Percentiles rank a stretch among this genome's conserved stretches.
Evolutionary conservation across 2,329 filamentous ascomycete genomes (phyloP).

Genomic region (Zasmidium cellare): DNA sequence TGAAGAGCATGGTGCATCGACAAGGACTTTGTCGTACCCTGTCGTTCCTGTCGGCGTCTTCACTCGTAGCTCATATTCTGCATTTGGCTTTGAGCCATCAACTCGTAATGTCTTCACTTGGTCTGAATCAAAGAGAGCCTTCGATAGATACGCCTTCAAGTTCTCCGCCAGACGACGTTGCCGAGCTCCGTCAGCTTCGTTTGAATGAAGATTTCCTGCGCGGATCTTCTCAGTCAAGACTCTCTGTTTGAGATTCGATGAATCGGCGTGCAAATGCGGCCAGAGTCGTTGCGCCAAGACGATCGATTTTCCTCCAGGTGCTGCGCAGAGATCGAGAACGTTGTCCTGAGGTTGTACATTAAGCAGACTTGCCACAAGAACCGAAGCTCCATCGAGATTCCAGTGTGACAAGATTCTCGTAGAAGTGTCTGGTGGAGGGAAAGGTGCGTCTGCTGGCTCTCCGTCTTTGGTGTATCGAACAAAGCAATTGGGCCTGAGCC

Average conservation of each 20-base stretch:
- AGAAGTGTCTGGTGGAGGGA: constrained; percentile 23
- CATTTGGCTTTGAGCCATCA: constrained; percentile 22
- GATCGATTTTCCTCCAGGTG: constrained; percentile 40
- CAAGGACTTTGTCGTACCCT: constrained; percentile 43
- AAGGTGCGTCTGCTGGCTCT: constrained; percentile 12
- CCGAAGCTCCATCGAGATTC: constrained; percentile 36
- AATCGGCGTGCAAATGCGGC: constrained; percentile 19
- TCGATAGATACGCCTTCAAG: constrained; percentile 26
- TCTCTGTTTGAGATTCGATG: constrained; percentile 17
- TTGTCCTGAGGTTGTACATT: constrained; percentile 37
- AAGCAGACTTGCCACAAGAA: constrained; percentile 38
- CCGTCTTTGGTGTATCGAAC: constrained; percentile 9
- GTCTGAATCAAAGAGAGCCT: constrained; percentile 17
- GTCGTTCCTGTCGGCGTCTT: constrained; percentile 32
- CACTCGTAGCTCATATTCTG: constrained; percentile 27
- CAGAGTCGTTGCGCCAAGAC: constrained; percentile 37
- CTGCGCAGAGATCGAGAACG: constrained; percentile 44
- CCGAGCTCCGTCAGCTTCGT: constrained; percentile 36
- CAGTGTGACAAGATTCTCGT: constrained; percentile 28
- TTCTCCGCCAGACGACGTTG: constrained; percentile 35
- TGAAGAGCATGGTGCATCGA: constrained; percentile 45
- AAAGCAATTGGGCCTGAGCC: constrained; percentile 7
- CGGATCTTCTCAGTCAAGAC: constrained; percentile 5
- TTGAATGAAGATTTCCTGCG: constrained; percentile 39
- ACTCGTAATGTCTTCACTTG: constrained; percentile 25